A percentile compares a stretch with the other conserved stretches of the same genome.
Evolutionary conservation across 371 early-diverging fungal genomes (phyloP).

Genomic region (Haplosporangium sp.): DNA sequence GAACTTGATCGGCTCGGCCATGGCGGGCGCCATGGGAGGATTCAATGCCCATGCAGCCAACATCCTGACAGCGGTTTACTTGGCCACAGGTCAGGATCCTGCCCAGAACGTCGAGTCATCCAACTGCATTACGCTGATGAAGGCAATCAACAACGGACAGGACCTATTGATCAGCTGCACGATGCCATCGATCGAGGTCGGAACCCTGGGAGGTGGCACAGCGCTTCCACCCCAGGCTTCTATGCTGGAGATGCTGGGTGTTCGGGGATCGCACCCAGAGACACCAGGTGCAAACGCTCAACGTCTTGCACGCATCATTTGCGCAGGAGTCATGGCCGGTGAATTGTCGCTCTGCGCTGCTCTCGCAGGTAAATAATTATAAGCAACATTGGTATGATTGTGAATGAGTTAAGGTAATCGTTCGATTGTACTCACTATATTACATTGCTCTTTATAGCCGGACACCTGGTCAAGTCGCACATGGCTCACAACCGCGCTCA

Average conservation of each 20-base stretch:
- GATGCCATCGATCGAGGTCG: conserved; percentile 97
- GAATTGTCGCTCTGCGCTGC: conserved; percentile 92
- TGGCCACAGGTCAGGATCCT: conserved; percentile 98
- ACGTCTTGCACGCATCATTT: conserved; percentile 89
- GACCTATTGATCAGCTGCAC: conserved; percentile 90
- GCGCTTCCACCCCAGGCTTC: conserved; percentile 89
- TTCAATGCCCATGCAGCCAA: conserved; percentile 98
- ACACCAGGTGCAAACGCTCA: conserved; percentile 92
- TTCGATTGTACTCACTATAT: background rate
- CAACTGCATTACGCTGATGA: conserved; percentile 96
- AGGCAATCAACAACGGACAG: conserved; percentile 79
- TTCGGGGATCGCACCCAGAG: conserved; percentile 84
- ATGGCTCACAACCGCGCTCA: conserved; percentile 84
- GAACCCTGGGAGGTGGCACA: conserved; percentile 97
- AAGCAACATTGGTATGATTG: background rate
- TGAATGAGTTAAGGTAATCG: background rate
- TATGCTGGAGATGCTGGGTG: conserved; percentile 91
- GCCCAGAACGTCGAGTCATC: conserved; percentile 97
- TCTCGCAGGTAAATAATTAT: conserved; percentile 61
- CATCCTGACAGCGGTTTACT: conserved; percentile 92
- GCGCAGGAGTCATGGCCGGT: conserved; percentile 97
- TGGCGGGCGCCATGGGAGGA: conserved; percentile 95
- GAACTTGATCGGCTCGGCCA: conserved; percentile 94
- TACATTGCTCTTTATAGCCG: conserved; percentile 58
- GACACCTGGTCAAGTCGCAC: conserved; percentile 86